Percentiles rank a stretch among this genome's conserved stretches.
These are phyloP conservation scores for Phytophthora fragariaefolia DNA, from an alignment of 352 stramenopile genomes.

Conservation along the genomic window DNA sequence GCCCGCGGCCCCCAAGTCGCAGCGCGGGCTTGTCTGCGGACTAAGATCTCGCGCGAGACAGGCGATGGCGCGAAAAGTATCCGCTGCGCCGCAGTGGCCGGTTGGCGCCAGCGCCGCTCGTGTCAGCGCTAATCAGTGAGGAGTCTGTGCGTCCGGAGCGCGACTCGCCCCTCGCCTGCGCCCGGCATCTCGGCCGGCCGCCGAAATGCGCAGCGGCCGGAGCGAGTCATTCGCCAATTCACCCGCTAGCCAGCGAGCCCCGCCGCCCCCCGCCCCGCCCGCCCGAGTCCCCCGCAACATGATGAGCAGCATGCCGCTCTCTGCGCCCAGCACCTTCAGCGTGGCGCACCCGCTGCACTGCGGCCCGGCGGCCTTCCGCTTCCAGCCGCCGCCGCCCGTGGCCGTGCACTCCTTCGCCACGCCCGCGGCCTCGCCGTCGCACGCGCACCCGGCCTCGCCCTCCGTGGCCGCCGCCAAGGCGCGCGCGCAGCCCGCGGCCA, in stretches of 20 bases:
- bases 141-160: slow-evolving; percentile 18
- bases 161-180: neutral
- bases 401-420: slow-evolving; percentile 15
- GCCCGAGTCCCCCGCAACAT: slow-evolving; percentile 1
- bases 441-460: slow-evolving; percentile 26
- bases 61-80: slow-evolving; percentile 35
- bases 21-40: slow-evolving; percentile 28
- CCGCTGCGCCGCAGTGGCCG: slow-evolving; percentile 16
- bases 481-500: slow-evolving; percentile 18
- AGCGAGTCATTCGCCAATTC: slow-evolving; percentile 41
- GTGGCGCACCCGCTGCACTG: slow-evolving; percentile 31
- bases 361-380: slow-evolving; percentile 1
- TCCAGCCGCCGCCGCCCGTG: neutral
- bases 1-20: slow-evolving; percentile 4
- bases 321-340: slow-evolving; percentile 27
- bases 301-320: slow-evolving; percentile 35
- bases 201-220: slow-evolving; percentile 14
- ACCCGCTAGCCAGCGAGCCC: neutral
- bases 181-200: slow-evolving; percentile 7
- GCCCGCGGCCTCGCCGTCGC: slow-evolving; percentile 8
- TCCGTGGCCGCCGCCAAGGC: slow-evolving; percentile 16
- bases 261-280: neutral
- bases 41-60: slow-evolving; percentile 40
- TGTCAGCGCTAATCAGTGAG: slow-evolving; percentile 28
- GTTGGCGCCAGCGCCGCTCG: slow-evolving; percentile 28